Conservation (phyloP, 1,139 yeast genomes). For the Suhomyces panamericanus region DNA sequence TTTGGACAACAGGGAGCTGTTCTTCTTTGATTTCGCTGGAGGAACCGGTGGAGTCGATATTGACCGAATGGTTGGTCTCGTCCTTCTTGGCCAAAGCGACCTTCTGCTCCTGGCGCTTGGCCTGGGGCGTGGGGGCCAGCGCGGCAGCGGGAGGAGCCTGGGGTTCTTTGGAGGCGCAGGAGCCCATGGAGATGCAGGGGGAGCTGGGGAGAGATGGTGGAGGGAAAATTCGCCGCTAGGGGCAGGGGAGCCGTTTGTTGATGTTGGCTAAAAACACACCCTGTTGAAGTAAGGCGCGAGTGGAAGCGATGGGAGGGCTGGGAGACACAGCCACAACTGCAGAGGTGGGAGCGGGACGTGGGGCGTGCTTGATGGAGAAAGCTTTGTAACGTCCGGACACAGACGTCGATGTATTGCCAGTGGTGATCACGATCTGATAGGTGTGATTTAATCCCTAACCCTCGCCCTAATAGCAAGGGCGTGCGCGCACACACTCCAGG, state of each 20-base stretch:
- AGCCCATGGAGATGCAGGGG: conserved; percentile 23
- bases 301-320: no score
- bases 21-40: conserved; percentile 16
- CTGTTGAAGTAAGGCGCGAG: no score
- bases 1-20: conserved; percentile 8
- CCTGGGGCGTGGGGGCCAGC: conserved; percentile 9
- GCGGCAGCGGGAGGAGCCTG: conserved; percentile 9
- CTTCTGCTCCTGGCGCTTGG: conserved; percentile 16
- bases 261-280: not conserved
- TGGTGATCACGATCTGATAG: no score
- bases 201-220: not conserved
- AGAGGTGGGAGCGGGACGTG: not conserved
- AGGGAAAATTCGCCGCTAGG: not conserved
- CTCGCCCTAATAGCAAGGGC: not conserved
- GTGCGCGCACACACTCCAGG: conserved; percentile 1
- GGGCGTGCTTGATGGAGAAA: not conserved
- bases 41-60: conserved; percentile 20
- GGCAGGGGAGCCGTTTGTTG: not conserved
- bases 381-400: not conserved
- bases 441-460: no score
- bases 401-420: not conserved
- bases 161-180: conserved; percentile 31
- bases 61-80: conserved; percentile 10
- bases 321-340: not conserved
- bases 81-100: conserved; percentile 15